These are phyloP conservation scores for Lachnellula occidentalis DNA, from an alignment of 2,329 filamentous ascomycete genomes.

Conservation along the genomic window DNA sequence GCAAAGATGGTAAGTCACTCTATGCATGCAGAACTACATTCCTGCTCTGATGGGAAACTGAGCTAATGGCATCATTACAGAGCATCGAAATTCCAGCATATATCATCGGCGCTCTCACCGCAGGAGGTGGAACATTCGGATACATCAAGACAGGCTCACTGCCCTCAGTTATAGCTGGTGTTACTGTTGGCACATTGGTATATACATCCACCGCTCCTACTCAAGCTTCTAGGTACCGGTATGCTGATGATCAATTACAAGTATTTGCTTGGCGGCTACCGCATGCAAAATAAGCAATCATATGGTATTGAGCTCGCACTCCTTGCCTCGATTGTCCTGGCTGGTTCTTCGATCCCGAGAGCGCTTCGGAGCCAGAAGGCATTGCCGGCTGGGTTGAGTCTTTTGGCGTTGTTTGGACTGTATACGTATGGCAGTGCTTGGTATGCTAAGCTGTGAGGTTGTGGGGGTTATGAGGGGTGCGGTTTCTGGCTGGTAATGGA, in stretches of 20 bases:
- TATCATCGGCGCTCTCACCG: conserved; percentile 74
- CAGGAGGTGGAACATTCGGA: conserved; percentile 80
- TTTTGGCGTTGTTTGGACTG: conserved; percentile 74
- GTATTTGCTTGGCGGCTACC: conserved; percentile 73
- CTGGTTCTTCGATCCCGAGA: conserved; percentile 76
- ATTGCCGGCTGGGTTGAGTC: conserved; percentile 72
- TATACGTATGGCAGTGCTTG: conserved; percentile 72
- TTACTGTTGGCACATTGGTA: conserved; percentile 69
- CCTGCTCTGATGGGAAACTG: not conserved
- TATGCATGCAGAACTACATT: not conserved
- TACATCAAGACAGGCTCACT: conserved; percentile 80
- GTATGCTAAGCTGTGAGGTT: conserved; percentile 29
- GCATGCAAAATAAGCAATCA: conserved; percentile 66
- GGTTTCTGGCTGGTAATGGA: not conserved
- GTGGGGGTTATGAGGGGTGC: conserved; percentile 32
- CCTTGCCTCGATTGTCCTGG: conserved; percentile 79
- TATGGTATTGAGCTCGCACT: conserved; percentile 89
- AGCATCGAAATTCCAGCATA: conserved; percentile 61
- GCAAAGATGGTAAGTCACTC: conserved; percentile 22
- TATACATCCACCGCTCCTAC: conserved; percentile 10
- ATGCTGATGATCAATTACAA: not conserved
- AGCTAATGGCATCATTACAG: conserved; percentile 14
- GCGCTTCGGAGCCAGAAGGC: conserved; percentile 81
- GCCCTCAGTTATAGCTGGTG: conserved; percentile 79
- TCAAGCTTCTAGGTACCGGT: not conserved